Evolutionary conservation across 2,329 filamentous ascomycete genomes (phyloP), one percentile per base, ranked within the genome.

Genomic region (Truncatella angustata): DNA sequence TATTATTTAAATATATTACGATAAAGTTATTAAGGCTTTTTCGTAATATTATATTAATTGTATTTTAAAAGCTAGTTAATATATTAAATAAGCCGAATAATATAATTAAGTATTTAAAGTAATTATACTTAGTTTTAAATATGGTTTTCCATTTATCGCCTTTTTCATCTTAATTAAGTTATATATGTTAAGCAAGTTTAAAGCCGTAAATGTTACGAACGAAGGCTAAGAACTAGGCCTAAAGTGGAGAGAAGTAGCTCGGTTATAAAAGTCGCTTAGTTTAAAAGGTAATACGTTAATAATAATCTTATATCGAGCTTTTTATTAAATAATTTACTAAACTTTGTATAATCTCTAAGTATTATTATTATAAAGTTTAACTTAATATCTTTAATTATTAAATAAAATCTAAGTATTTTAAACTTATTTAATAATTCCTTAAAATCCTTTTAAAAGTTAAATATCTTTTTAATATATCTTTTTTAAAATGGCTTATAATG

Each of bases 31-130:
- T 24, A 9, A 55, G 14, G 24, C 21, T 51, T 7, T 50, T 7
- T 23, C 30, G 20, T 36, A 52, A 49, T 21, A 53, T 50, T 45
- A 54, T 30, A 37, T 59, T 51, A 54, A 55, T 53, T 49, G 50
- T 53, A 36, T 43, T 43, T 53, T 58, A 55, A 52, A 50, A 57
- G 5, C 26, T 55, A n/a, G 23, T 21, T 11, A 30, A 30, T 12
- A 24, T 21, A 21, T 62, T 62, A 39, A 44, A 58, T 39, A 64
- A 49, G 1, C 52, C 54, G 54, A 69, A 66, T 20, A 50, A 54
- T 51, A 67, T 63, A 37, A 67, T 49, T 40, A 57, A 37, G 52
- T 65, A 68, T 49, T 68, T 53, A 53, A 55, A 68, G 24, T 56
- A 39, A 4, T 56, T 51, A 54, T 60, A 66, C 9, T 53, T 50